Percentiles rank a stretch among this genome's conserved stretches.
These are phyloP conservation scores for Somion occarium DNA, from an alignment of 1,284 basidiomycete species.

Conservation along the genomic window DNA sequence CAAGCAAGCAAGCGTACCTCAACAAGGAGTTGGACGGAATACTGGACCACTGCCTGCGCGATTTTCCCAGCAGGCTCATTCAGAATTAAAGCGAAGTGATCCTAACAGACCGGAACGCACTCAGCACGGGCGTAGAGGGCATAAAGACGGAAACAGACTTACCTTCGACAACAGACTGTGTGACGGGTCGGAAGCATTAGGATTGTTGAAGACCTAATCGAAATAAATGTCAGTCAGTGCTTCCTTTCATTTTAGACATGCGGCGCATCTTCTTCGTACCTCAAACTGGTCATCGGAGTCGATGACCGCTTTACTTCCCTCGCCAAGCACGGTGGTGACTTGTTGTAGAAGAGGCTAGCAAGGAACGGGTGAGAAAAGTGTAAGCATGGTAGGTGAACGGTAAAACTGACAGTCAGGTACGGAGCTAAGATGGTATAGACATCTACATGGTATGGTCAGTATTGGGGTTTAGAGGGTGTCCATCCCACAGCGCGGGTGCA, in stretches of 20 bases:
- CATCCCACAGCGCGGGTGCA: neutral
- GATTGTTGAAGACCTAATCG: slow-evolving; percentile 59
- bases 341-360: slow-evolving; percentile 52
- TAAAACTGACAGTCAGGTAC: slow-evolving; percentile 42
- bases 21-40: slow-evolving; percentile 60
- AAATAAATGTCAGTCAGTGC: neutral
- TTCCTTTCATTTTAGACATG: neutral
- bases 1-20: slow-evolving; percentile 32
- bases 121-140: neutral
- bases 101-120: slow-evolving; percentile 25
- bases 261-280: slow-evolving; percentile 25
- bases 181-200: slow-evolving; percentile 70
- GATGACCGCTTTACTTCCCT: slow-evolving; percentile 67
- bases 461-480: neutral
- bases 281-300: slow-evolving; percentile 67
- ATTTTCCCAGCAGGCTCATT: slow-evolving; percentile 74
- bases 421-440: slow-evolving; percentile 73
- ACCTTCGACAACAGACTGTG: slow-evolving; percentile 66
- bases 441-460: slow-evolving; percentile 30
- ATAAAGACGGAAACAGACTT: neutral
- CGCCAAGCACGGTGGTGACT: slow-evolving; percentile 53
- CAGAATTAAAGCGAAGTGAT: slow-evolving; percentile 60
- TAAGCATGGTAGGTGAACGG: neutral
- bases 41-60: slow-evolving; percentile 60
- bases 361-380: neutral